These are phyloP conservation scores for Hymenoscyphus fraxineus DNA, from an alignment of 2,329 filamentous ascomycete species.

Conservation along the genomic window DNA sequence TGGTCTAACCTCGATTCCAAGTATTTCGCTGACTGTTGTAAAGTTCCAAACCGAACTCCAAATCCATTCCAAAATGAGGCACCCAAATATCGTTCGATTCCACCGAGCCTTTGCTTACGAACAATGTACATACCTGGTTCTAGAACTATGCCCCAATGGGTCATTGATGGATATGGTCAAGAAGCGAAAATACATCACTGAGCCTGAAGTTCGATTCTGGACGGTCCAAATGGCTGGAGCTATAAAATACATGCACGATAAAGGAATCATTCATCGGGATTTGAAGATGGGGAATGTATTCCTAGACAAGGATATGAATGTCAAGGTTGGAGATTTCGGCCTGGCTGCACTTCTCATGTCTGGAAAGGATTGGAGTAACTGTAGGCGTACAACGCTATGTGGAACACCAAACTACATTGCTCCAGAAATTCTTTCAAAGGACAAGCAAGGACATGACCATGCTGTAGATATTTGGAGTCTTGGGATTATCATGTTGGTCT, in stretches of 20 bases:
- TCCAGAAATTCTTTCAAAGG: slow-evolving; percentile 91
- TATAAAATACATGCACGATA: slow-evolving; percentile 95
- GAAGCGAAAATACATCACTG: slow-evolving; percentile 81
- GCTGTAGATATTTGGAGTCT: slow-evolving; percentile 99
- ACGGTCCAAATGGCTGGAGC: slow-evolving; percentile 93
- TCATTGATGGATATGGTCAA: slow-evolving; percentile 98
- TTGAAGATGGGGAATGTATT: slow-evolving; percentile 99
- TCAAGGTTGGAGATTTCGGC: slow-evolving; percentile 97
- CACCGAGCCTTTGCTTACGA: slow-evolving; percentile 89
- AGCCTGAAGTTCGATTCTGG: slow-evolving; percentile 91
- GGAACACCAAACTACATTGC: slow-evolving; percentile 98
- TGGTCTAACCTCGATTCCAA: neutral
- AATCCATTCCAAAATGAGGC: slow-evolving; percentile 96
- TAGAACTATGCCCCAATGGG: slow-evolving; percentile 92
- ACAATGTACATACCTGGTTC: slow-evolving; percentile 84
- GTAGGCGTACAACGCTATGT: slow-evolving; percentile 83
- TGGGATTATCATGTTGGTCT: slow-evolving; percentile 83
- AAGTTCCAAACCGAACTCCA: slow-evolving; percentile 81
- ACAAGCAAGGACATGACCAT: slow-evolving; percentile 90
- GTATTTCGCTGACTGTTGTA: neutral
- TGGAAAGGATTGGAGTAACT: slow-evolving; percentile 80
- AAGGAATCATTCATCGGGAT: slow-evolving; percentile 94
- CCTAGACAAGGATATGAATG: slow-evolving; percentile 89
- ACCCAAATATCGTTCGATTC: slow-evolving; percentile 94
- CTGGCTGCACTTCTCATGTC: slow-evolving; percentile 88